phyloP scores from a whole-genome alignment of 345 rosid species.

The Turnera subulata region DNA sequence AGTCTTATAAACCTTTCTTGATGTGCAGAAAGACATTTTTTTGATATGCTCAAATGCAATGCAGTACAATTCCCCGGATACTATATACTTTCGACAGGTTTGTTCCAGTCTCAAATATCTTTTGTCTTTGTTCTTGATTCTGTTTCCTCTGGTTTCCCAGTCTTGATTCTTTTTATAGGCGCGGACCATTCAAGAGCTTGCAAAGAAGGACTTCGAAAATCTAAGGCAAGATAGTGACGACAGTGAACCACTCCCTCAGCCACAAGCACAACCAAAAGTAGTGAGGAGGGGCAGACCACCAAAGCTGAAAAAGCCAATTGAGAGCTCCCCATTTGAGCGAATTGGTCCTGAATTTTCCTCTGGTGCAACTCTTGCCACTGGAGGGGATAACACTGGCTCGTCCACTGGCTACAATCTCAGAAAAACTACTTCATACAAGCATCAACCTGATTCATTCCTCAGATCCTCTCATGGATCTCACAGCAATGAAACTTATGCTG shows the following conservation, averaged over 20 bases:
- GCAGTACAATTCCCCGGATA: conserved; percentile 93
- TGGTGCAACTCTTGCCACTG: conserved; percentile 58
- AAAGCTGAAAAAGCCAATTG: conserved; percentile 56
- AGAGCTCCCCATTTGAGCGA: conserved; percentile 49
- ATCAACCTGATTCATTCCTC: conserved; percentile 45
- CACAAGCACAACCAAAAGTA: conserved; percentile 24
- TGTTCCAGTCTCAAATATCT: conserved; percentile 14
- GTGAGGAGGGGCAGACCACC: conserved; percentile 76
- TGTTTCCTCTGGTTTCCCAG: conserved; percentile 12
- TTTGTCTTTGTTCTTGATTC: conserved; percentile 1
- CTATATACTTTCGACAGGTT: conserved; percentile 90
- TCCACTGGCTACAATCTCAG: conserved; percentile 63
- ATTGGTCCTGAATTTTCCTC: conserved; percentile 61
- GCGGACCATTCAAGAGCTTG: conserved; percentile 80
- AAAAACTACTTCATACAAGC: conserved; percentile 43
- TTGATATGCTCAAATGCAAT: conserved; percentile 90
- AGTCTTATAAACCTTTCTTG: conserved; percentile 4
- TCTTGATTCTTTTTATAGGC: conserved; percentile 48
- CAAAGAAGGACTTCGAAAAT: conserved; percentile 87
- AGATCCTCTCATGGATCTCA: conserved; percentile 45
- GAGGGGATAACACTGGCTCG: conserved; percentile 47
- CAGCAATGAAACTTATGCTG: conserved; percentile 45
- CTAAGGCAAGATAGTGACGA: conserved; percentile 93
- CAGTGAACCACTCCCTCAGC: conserved; percentile 40
- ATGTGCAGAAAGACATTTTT: conserved; percentile 74